Conservation (phyloP, 2,329 filamentous ascomycete species). For the Fusarium sp. region DNA sequence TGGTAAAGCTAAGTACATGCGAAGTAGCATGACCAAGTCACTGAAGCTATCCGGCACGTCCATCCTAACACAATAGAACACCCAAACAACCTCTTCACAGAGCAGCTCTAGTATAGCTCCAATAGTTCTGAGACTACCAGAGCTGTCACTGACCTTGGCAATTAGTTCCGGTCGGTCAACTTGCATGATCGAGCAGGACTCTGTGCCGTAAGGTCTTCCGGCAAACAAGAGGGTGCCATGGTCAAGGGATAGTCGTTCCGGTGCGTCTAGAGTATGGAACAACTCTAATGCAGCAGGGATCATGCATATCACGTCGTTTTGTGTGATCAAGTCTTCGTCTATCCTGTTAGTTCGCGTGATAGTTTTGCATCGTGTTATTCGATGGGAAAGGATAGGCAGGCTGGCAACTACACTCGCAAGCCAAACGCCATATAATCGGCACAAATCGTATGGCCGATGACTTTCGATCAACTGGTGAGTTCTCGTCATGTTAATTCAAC, state of each 20-base stretch:
- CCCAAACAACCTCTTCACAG: background rate
- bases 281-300: background rate
- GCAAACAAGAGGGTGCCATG: constrained; percentile 1
- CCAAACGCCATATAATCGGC: constrained; percentile 1
- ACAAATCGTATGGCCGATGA: background rate
- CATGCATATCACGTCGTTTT: background rate
- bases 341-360: background rate
- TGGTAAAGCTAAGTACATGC: background rate
- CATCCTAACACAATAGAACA: background rate
- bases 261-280: too few relatives aligned
- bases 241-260: background rate
- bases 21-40: background rate
- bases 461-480: fast-evolving
- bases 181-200: background rate
- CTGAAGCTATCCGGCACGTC: background rate
- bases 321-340: too few relatives aligned
- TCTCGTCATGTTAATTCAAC: too few relatives aligned
- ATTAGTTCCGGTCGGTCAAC: background rate
- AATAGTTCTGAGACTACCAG: fast-evolving
- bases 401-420: background rate
- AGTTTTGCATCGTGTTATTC: too few relatives aligned
- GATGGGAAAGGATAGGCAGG: background rate
- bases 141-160: background rate
- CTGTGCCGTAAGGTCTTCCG: background rate
- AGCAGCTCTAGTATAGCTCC: background rate